Base-by-base conservation (phyloP, 2,329 filamentous ascomycete genomes). In the Bipolaris zeicola region DNA sequence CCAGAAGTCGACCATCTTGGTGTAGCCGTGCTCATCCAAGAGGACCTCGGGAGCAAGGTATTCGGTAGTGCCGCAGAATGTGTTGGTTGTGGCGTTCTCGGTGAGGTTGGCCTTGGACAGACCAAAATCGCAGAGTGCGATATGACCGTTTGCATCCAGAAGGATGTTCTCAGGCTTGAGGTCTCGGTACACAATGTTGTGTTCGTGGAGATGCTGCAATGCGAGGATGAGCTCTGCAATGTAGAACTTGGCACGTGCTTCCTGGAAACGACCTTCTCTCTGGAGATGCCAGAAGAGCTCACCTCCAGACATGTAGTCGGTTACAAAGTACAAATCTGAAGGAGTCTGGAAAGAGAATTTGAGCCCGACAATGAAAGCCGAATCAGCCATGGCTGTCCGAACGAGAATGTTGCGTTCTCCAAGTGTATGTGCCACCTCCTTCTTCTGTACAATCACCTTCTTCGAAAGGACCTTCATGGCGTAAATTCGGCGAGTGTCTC, bases 1-100 rank as follows among this genome's bases (percentile, higher is more conserved):
- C 95, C 95, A 99, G 77, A 98, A 99, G 76, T 99, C 95, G 6
- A 99, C 95, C 95, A 99, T 98, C 80, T 98, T 98, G 52, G 95
- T 98, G 78, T 99, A 99, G 33, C 95, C 95, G 70, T 92, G 91
- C 79, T 99, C 95, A 67, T 99, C 95, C 42, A 99, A 81, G 13
- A 99, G 83, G 2, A 98, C 95, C 73, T 99, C 95, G 0, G 95
- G 95, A 0, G 95, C 95, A 18, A 99, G 84, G 73, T 99, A 99
- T 76, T 99, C 95, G 0, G 95, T 99, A 1, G 95, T 99, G 60
- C 95, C 95, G 74, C 95, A 99, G 77, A 99, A 99, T 0, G 95
- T 99, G 78, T 98, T 99, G 50, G 95, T 99, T 0, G 95, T 99
- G 63, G 96, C 93, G 72, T 98, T 96, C 78, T 97, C 94, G 6